Percentiles rank a stretch among this genome's conserved stretches.
Evolutionary conservation across 257 asterid species (phyloP).

Genomic region (Henckelia pumila): DNA sequence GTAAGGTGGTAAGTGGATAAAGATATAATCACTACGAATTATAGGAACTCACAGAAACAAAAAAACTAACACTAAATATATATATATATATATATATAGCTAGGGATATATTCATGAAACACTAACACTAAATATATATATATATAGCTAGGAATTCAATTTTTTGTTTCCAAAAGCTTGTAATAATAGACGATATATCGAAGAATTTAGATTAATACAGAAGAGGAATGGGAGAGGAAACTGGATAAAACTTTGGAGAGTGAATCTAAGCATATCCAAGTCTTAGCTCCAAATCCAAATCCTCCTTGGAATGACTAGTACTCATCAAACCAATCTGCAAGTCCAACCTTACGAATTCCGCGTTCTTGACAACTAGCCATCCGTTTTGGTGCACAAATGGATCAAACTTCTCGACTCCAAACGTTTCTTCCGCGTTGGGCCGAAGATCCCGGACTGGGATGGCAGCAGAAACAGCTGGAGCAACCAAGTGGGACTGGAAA

Average conservation of each 20-base stretch:
- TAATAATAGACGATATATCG: too few relatives aligned
- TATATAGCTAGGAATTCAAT: too few relatives aligned
- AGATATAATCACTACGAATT: too few relatives aligned
- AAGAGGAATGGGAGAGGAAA: background rate
- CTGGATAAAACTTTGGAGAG: background rate
- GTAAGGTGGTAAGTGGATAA: too few relatives aligned
- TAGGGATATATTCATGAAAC: too few relatives aligned
- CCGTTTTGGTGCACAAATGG: constrained; percentile 24
- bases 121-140: too few relatives aligned
- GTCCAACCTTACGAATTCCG: constrained; percentile 51
- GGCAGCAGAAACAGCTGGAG: constrained; percentile 33
- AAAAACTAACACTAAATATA: too few relatives aligned
- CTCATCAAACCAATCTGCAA: constrained; percentile 61
- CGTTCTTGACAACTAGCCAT: constrained; percentile 22
- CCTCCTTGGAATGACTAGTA: constrained; percentile 50
- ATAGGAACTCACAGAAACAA: too few relatives aligned
- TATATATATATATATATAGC: too few relatives aligned
- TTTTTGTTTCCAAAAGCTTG: too few relatives aligned
- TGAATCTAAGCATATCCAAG: constrained; percentile 56
- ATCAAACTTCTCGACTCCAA: constrained; percentile 28
- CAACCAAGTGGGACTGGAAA: constrained; percentile 26
- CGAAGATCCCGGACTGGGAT: constrained; percentile 1
- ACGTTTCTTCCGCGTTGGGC: constrained; percentile 19
- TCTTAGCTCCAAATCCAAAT: constrained; percentile 86
- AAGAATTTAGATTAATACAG: background rate